Evolutionary conservation across 371 early-diverging fungal genomes (phyloP), one percentile per base, ranked within the genome.

Genomic region (Mucor indicus): DNA sequence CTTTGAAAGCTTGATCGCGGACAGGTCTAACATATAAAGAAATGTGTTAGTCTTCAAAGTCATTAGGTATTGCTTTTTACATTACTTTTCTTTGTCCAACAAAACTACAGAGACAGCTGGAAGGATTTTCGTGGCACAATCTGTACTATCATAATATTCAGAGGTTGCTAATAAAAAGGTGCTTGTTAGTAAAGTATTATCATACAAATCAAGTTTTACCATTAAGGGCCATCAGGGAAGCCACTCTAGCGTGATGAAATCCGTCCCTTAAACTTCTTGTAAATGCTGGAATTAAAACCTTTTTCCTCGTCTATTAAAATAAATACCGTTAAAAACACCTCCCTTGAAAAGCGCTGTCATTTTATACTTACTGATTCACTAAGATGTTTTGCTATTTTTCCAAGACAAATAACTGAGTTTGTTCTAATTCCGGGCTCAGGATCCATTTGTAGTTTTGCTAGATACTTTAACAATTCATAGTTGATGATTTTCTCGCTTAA

Each of bases 351-450:
- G 48, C 24, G 15, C 13, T 23, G 32, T n/a, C 33, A 41, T 24
- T 33, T 47, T 29, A 25, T 17, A 69, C 78, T 67, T 77, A 88
- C 90, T 16, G 73, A 53, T 11, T 88, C 89, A 48, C 65, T 86
- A 15, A 93, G 64, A 51, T 84, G 44, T 23, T 83, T 84, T 42
- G 87, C 83, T 36, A 95, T 81, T 60, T 95, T 95, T 12, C 95
- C 96, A 8, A 97, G 60, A 56, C 95, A 95, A 32, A 97, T 90
- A 8, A 91, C 87, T 11, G 95, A 86, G 54, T 97, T 97, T 50
- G 98, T 92, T 27, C 98, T 78, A 55, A 98, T 96, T 1, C 96
- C 96, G 0, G 98, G 95, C 53, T 96, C 94, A 21, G 85, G 80
- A 66, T 98, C 98, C 42, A 83, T 81, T 39, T 93, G 91, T 4